Evolutionary conservation across 805 yeast genomes (phyloP).

Genomic region (Starmerella vaccinii): DNA sequence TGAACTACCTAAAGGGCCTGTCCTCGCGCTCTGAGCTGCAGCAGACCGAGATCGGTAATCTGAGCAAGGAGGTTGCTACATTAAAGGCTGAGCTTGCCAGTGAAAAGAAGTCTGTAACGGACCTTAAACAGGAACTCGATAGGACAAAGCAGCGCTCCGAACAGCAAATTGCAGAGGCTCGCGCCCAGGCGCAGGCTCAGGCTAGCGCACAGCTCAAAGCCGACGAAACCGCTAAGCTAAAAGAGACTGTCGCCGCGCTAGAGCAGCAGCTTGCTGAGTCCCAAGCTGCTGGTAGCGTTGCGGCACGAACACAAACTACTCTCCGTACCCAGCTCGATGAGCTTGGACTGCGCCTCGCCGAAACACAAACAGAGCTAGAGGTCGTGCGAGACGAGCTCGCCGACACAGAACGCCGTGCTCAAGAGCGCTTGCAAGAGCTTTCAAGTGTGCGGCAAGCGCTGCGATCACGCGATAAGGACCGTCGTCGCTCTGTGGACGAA

Average conservation of each 20-base stretch:
- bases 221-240: neutral
- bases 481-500: constrained; percentile 44
- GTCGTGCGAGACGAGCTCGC: constrained; percentile 71
- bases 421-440: constrained; percentile 73
- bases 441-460: constrained; percentile 59
- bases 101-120: neutral
- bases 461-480: constrained; percentile 55
- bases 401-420: constrained; percentile 61
- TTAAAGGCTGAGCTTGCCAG: neutral
- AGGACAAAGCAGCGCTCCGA: constrained; percentile 15
- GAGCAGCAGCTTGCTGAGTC: constrained; percentile 14
- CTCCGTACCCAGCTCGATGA: constrained; percentile 29
- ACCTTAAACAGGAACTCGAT: neutral
- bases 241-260: constrained; percentile 7
- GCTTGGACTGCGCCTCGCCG: constrained; percentile 49
- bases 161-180: constrained; percentile 8
- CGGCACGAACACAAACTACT: constrained; percentile 13
- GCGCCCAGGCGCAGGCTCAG: constrained; percentile 2
- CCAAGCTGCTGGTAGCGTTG: constrained; percentile 14
- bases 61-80: constrained; percentile 19
- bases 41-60: constrained; percentile 52
- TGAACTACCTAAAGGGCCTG: constrained; percentile 57
- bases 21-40: constrained; percentile 51
- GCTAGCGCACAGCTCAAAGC: neutral
- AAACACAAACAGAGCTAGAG: constrained; percentile 50